phyloP scores from a whole-genome alignment of 352 stramenopile species.

The Nothophytophthora sp. region DNA sequence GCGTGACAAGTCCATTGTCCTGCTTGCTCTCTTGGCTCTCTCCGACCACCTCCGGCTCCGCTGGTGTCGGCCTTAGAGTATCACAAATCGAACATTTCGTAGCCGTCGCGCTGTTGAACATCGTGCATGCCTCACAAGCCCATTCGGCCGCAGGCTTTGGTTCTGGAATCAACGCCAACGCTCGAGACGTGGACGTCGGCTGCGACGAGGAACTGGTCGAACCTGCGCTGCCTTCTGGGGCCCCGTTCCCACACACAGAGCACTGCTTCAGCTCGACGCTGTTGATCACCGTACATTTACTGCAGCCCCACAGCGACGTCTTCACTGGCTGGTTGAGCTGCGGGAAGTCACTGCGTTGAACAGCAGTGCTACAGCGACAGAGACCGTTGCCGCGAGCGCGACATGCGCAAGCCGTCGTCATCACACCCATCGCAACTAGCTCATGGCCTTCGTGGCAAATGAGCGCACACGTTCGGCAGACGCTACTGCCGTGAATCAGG shows the following conservation, averaged over 20 bases:
- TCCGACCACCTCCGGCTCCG: conserved; percentile 18
- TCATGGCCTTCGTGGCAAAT: conserved; percentile 86
- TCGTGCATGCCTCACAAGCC: conserved; percentile 79
- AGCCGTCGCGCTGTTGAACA: conserved; percentile 58
- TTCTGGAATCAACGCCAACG: conserved; percentile 43
- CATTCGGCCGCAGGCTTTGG: conserved; percentile 40
- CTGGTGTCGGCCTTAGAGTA: conserved; percentile 33
- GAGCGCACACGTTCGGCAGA: conserved; percentile 71
- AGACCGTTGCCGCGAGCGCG: conserved; percentile 45
- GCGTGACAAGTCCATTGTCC: conserved; percentile 56
- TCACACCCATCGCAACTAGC: conserved; percentile 70
- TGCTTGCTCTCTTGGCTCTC: conserved; percentile 21
- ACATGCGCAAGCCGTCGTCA: conserved; percentile 74
- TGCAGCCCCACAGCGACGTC: conserved; percentile 73
- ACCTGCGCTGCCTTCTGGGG: conserved; percentile 10
- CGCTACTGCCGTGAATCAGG: conserved; percentile 59
- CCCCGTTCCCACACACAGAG: conserved; percentile 59
- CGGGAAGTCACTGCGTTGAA: conserved; percentile 41
- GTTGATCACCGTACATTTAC: conserved; percentile 86
- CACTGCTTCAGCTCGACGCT: conserved; percentile 49
- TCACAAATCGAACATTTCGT: conserved; percentile 81
- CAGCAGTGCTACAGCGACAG: conserved; percentile 52
- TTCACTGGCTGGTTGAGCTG: conserved; percentile 36
- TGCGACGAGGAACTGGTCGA: background rate
- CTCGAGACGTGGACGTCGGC: conserved; percentile 46